A percentile compares a stretch with the other conserved stretches of the same genome.
phyloP scores from a whole-genome alignment of 2,329 filamentous ascomycete genomes.

The Botrytis medusae region DNA sequence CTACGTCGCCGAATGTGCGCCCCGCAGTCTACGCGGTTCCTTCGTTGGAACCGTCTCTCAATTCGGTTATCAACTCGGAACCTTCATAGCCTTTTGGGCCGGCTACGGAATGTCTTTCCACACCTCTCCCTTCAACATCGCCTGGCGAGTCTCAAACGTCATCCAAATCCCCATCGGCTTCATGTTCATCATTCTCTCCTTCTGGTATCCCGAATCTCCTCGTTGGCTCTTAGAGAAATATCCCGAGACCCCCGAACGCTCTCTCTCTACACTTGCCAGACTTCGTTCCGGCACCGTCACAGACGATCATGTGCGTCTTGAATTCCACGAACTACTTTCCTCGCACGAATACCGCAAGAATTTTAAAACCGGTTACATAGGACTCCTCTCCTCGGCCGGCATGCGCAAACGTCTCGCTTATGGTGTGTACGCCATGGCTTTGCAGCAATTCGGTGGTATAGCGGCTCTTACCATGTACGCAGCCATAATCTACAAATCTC shows the following conservation, averaged over 20 bases:
- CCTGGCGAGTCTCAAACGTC: slow-evolving; percentile 46
- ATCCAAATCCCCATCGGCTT: slow-evolving; percentile 46
- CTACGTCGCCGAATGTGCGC: slow-evolving; percentile 46
- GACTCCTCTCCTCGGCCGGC: slow-evolving; percentile 68
- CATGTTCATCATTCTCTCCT: slow-evolving; percentile 55
- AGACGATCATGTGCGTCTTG: slow-evolving; percentile 63
- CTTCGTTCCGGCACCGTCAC: slow-evolving; percentile 65
- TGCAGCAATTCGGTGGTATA: slow-evolving; percentile 71
- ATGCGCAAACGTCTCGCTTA: slow-evolving; percentile 65
- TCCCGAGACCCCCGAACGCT: slow-evolving; percentile 59
- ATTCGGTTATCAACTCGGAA: slow-evolving; percentile 47
- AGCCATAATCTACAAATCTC: slow-evolving; percentile 68
- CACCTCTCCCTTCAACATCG: slow-evolving; percentile 44
- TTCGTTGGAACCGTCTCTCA: slow-evolving; percentile 46
- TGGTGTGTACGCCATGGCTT: slow-evolving; percentile 65
- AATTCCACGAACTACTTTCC: slow-evolving; percentile 67
- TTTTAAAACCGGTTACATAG: slow-evolving; percentile 57
- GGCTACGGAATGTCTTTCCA: slow-evolving; percentile 48
- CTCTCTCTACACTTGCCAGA: slow-evolving; percentile 53
- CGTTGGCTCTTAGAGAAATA: slow-evolving; percentile 64
- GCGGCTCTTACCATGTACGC: slow-evolving; percentile 72
- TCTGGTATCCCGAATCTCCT: slow-evolving; percentile 66
- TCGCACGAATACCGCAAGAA: slow-evolving; percentile 68
- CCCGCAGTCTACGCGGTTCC: slow-evolving; percentile 43
- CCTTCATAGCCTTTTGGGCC: slow-evolving; percentile 47